These are phyloP conservation scores for Sequoiadendron giganteum DNA, from an alignment of 75 land plant genomes.

Conservation along the genomic window DNA sequence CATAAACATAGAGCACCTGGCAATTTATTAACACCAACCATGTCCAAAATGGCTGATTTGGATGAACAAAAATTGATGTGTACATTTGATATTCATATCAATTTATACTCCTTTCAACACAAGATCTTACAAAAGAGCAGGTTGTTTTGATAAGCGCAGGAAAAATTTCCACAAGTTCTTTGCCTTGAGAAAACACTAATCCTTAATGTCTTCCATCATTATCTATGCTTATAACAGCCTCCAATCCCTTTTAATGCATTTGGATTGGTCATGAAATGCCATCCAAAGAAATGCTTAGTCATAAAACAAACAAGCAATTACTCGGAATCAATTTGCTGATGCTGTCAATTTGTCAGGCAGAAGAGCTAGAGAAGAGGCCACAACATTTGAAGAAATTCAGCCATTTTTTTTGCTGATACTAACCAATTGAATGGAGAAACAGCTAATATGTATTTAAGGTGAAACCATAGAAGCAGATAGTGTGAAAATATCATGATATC, in stretches of 20 bases:
- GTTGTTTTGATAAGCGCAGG: not conserved
- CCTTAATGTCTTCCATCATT: not conserved
- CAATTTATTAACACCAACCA: not conserved
- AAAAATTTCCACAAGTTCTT: not conserved
- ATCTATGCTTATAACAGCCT: not conserved
- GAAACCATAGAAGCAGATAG: not conserved
- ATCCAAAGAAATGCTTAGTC: not conserved
- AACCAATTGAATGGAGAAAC: not conserved
- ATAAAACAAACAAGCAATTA: not conserved
- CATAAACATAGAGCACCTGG: not conserved
- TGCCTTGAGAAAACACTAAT: not conserved
- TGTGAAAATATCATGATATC: not conserved
- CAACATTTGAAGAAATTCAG: not conserved
- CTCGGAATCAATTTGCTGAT: not conserved
- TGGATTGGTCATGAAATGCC: not conserved
- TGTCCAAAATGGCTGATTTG: not conserved
- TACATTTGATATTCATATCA: not conserved
- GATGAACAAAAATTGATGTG: not conserved
- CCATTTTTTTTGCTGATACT: not conserved
- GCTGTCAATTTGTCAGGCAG: not conserved
- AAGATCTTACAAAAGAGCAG: not conserved
- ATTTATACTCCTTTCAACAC: not conserved
- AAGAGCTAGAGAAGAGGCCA: not conserved
- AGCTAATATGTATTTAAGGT: not conserved
- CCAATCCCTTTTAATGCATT: not conserved